These are phyloP conservation scores for Raffaelea albimanens DNA, from an alignment of 2,329 filamentous ascomycete genomes.

Conservation along the genomic window DNA sequence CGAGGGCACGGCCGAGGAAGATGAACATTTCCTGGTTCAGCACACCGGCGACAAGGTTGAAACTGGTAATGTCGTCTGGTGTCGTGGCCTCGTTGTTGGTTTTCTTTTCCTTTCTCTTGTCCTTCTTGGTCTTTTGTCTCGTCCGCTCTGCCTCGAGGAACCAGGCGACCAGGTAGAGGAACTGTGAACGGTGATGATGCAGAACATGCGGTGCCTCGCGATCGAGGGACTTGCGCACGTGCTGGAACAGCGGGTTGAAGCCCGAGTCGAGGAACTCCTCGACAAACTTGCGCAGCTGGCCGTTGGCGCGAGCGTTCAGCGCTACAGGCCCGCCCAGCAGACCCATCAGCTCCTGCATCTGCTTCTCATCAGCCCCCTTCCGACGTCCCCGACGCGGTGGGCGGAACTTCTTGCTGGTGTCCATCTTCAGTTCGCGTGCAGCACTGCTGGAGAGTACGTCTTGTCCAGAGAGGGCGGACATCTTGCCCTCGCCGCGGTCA, in stretches of 20 bases:
- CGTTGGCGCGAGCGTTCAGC: conserved; percentile 64
- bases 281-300: conserved; percentile 70
- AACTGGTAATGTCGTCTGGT: conserved; percentile 58
- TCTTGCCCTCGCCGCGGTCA: conserved; percentile 73
- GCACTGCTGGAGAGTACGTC: conserved; percentile 67
- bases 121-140: conserved; percentile 47
- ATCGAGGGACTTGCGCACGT: conserved; percentile 82
- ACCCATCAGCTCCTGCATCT: conserved; percentile 52
- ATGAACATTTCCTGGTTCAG: conserved; percentile 95
- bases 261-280: conserved; percentile 90
- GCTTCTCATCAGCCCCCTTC: conserved; percentile 43
- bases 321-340: conserved; percentile 51
- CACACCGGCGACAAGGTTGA: conserved; percentile 78
- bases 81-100: conserved; percentile 26
- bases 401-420: conserved; percentile 81
- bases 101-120: conserved; percentile 24
- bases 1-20: conserved; percentile 73
- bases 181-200: conserved; percentile 70
- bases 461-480: conserved; percentile 82
- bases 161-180: conserved; percentile 89
- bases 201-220: conserved; percentile 76
- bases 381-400: conserved; percentile 59
- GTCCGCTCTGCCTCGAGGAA: conserved; percentile 79
- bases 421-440: conserved; percentile 76
- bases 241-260: conserved; percentile 84